A percentile compares a stretch with the other conserved stretches of the same genome.
phyloP scores from a whole-genome alignment of 148 eudicot species.

The Rhododendron griersonianum region DNA sequence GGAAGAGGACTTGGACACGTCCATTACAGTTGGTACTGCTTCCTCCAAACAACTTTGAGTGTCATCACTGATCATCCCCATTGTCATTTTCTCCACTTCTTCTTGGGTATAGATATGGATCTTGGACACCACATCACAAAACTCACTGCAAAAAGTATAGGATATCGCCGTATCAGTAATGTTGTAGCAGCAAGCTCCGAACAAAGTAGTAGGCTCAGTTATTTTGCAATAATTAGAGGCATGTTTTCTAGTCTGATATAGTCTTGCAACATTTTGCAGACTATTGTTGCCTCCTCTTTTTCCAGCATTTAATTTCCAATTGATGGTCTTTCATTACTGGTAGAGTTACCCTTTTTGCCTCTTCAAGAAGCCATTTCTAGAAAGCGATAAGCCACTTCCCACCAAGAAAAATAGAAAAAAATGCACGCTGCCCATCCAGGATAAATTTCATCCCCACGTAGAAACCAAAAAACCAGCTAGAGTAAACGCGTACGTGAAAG shows the following conservation, averaged over 20 bases:
- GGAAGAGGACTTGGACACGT: constrained; percentile 65
- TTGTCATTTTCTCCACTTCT: constrained; percentile 78
- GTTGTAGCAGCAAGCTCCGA: neutral
- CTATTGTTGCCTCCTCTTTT: neutral
- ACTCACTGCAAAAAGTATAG: constrained; percentile 51
- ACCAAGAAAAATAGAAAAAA: neutral
- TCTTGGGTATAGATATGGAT: constrained; percentile 83
- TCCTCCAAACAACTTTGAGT: constrained; percentile 86
- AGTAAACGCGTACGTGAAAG: neutral
- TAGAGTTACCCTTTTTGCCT: neutral
- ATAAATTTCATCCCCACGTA: too few relatives aligned
- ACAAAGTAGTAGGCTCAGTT: neutral
- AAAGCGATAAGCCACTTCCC: neutral
- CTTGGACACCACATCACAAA: constrained; percentile 67
- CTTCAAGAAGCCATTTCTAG: neutral
- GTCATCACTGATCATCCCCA: constrained; percentile 61
- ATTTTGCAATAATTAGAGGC: neutral
- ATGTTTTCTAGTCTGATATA: neutral
- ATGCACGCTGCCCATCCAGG: neutral
- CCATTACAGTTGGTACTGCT: constrained; percentile 38
- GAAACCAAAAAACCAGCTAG: neutral
- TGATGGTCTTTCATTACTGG: neutral
- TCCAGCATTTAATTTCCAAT: neutral
- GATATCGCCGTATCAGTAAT: neutral
- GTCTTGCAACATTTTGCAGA: neutral